Conservation (phyloP, 805 yeast species). For the Metschnikowia borealis region DNA sequence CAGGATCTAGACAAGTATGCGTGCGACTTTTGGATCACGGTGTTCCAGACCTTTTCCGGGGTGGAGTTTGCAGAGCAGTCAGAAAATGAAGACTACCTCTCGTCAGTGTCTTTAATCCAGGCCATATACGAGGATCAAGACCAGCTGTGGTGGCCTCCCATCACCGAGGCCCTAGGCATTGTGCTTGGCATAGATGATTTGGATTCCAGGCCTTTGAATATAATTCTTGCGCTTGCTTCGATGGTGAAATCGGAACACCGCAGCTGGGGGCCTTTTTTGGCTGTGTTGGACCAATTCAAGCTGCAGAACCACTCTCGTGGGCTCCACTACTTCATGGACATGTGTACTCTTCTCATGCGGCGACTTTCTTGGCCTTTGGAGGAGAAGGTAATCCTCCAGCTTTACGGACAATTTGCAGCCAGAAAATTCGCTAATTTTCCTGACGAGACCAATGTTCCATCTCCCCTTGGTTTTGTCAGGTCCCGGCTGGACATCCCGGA, state of each 20-base stretch:
- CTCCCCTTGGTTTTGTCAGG: slow-evolving; percentile 19
- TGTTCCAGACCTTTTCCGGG: slow-evolving; percentile 18
- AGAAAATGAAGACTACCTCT: slow-evolving; percentile 3
- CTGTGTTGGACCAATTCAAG: slow-evolving; percentile 17
- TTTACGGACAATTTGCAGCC: slow-evolving; percentile 29
- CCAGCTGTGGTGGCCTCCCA: slow-evolving; percentile 26
- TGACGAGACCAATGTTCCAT: slow-evolving; percentile 29
- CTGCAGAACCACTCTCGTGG: slow-evolving; percentile 15
- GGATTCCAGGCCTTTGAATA: background rate
- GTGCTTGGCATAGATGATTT: slow-evolving; percentile 1
- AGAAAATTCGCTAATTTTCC: slow-evolving; percentile 35
- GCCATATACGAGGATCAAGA: slow-evolving; percentile 13
- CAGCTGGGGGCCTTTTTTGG: slow-evolving; percentile 27
- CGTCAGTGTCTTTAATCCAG: slow-evolving; percentile 22
- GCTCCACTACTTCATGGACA: slow-evolving; percentile 27
- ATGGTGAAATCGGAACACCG: slow-evolving; percentile 10
- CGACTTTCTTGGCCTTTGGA: slow-evolving; percentile 30
- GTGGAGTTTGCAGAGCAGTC: slow-evolving; percentile 12
- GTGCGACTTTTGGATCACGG: slow-evolving; percentile 20
- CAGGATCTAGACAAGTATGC: slow-evolving; percentile 6
- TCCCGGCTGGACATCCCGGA: slow-evolving; percentile 27
- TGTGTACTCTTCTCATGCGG: slow-evolving; percentile 23
- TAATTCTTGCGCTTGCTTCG: slow-evolving; percentile 12
- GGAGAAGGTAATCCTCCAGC: slow-evolving; percentile 28
- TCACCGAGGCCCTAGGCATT: slow-evolving; percentile 19